Evolutionary conservation across 257 asterid genomes (phyloP), one percentile per base, ranked within the genome.

Genomic region (Penstemon newberryi): DNA sequence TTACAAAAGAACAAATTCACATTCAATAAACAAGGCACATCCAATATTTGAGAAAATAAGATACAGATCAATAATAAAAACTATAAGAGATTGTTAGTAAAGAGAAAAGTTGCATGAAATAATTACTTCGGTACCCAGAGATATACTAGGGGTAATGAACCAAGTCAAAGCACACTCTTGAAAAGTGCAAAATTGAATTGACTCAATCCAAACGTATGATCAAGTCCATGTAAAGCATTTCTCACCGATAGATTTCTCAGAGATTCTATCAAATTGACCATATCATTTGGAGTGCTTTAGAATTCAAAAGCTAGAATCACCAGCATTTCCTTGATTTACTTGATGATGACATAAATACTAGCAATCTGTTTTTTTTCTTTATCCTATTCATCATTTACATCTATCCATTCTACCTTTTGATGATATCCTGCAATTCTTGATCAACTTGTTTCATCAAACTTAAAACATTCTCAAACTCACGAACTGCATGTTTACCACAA

Each of bases 271-370:
- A 49, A 49, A 49, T 15, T 4, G 54, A 9, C 6, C 54, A 49
- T 9, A 47, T 9, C 40, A 39, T 12, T 19, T 60, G 13, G 52
- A 19, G 11, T 37, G 52, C 45, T 6, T 41, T 52, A 62, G 4
- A 49, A 19, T 25, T 38, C 43, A 64, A 19, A 72, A 9, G 0
- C 3, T 45, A 44, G 60, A 56, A 65, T 15, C 66, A 49, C 4
- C 61, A 60, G 2, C 3, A 54, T 69, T 61, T 64, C 42, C 51
- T 63, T 41, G 71, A 52, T 56, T 52, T 44, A 54, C 64, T 51
- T 60, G 50, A 60, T 13, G 4, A 49, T 56, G 37, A 40, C 8
- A 63, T 63, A 47, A n/a, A 36, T 41, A 59, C 42, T 7, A 65
- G 68, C 50, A 53, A 44, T 53, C 25, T 13, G 18, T 42, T 55